phyloP scores from a whole-genome alignment of 345 rosid species.

The Euphorbia lathyris region DNA sequence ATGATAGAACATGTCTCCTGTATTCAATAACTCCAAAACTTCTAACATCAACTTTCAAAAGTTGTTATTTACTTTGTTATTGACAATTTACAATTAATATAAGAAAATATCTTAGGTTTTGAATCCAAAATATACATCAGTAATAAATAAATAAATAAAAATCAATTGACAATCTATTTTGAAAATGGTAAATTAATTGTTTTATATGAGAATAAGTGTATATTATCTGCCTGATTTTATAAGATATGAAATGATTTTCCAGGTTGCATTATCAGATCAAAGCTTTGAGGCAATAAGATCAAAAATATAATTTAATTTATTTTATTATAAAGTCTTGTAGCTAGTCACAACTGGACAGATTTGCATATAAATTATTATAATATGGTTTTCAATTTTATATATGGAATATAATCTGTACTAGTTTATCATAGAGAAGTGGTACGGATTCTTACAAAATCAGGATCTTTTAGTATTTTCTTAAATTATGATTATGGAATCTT shows the following conservation, averaged over 20 bases:
- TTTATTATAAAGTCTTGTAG: not conserved
- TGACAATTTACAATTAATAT: no score
- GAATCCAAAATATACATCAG: no score
- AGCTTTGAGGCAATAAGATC: not conserved
- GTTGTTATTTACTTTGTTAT: no score
- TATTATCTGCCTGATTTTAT: not conserved
- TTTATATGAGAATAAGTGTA: not conserved
- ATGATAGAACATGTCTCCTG: no score
- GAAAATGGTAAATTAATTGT: no score
- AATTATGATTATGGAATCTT: not conserved
- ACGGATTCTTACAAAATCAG: not conserved
- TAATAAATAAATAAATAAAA: no score
- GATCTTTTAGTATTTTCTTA: not conserved
- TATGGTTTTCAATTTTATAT: not conserved
- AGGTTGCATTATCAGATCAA: conserved; percentile 1
- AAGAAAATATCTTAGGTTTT: no score
- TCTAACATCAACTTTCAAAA: no score
- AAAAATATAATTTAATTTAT: not conserved
- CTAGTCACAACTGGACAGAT: conserved; percentile 17
- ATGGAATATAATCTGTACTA: not conserved
- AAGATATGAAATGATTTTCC: conserved; percentile 14
- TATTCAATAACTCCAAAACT: no score
- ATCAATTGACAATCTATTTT: no score
- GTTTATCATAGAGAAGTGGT: not conserved
- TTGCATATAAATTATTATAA: not conserved